These are phyloP conservation scores for Penicillium sp. DNA, from an alignment of 2,329 filamentous ascomycete species.

Conservation along the genomic window DNA sequence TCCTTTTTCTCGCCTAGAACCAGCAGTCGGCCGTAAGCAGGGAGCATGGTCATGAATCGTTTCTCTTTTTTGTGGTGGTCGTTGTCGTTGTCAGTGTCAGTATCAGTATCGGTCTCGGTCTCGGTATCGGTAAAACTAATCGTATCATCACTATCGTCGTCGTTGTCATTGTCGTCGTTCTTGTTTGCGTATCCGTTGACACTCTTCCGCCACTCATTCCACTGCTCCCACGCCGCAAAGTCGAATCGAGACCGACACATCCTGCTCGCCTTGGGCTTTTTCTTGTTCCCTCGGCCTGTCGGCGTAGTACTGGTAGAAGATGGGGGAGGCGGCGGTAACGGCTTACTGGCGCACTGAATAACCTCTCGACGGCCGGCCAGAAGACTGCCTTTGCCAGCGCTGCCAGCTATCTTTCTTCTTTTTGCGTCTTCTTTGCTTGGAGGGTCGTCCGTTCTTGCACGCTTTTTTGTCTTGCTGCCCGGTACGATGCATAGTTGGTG, in stretches of 20 bases:
- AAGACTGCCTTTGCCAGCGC: background rate
- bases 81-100: background rate
- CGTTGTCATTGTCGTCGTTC: background rate
- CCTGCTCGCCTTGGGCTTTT: constrained; percentile 20
- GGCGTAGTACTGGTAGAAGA: background rate
- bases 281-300: background rate
- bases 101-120: background rate
- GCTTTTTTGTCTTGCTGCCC: background rate
- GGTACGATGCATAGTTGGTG: constrained; percentile 49
- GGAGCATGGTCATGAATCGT: background rate
- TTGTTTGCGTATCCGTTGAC: constrained; percentile 12
- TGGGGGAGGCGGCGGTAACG: too few species aligned
- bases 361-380: background rate
- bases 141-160: background rate
- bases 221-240: constrained; percentile 49
- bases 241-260: constrained; percentile 52
- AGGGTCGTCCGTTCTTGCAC: background rate
- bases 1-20: background rate
- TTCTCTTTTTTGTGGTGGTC: background rate
- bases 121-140: background rate
- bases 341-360: background rate
- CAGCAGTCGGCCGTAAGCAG: background rate
- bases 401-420: background rate
- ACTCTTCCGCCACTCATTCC: constrained; percentile 39
- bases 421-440: background rate